These are phyloP conservation scores for Kodamaea sp. DNA, from an alignment of 1,139 yeast species.

Conservation along the genomic window DNA sequence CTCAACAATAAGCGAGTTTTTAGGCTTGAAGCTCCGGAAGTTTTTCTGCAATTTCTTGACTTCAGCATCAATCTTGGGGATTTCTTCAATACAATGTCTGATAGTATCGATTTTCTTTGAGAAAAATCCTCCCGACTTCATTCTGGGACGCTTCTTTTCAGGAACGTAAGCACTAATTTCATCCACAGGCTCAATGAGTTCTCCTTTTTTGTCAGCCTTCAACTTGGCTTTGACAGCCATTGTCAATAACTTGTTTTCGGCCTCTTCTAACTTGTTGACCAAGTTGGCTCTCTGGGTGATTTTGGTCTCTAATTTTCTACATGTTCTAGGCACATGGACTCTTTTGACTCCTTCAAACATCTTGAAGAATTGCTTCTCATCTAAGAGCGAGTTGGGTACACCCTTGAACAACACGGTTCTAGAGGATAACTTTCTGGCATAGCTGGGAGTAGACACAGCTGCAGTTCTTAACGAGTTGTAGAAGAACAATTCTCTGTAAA, in stretches of 20 bases:
- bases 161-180: constrained; percentile 70
- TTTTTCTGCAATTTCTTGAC: constrained; percentile 53
- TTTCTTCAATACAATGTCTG: constrained; percentile 54
- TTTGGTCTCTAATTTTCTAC: constrained; percentile 55
- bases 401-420: constrained; percentile 80
- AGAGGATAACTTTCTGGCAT: constrained; percentile 70
- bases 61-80: constrained; percentile 57
- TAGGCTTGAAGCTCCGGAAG: constrained; percentile 44
- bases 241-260: constrained; percentile 61
- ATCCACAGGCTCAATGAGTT: constrained; percentile 45
- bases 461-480: constrained; percentile 82
- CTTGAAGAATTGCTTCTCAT: constrained; percentile 60
- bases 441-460: constrained; percentile 76
- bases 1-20: constrained; percentile 66
- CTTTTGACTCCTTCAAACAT: constrained; percentile 70
- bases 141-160: constrained; percentile 74
- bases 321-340: constrained; percentile 74
- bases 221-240: constrained; percentile 61
- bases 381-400: constrained; percentile 69
- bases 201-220: constrained; percentile 66
- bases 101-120: constrained; percentile 61
- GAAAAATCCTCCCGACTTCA: constrained; percentile 56
- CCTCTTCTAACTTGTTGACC: constrained; percentile 66
- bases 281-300: constrained; percentile 64
- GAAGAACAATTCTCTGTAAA: constrained; percentile 81